Evolutionary conservation across 345 rosid genomes (phyloP), one percentile per base, ranked within the genome.

Genomic region (Salix viminalis): DNA sequence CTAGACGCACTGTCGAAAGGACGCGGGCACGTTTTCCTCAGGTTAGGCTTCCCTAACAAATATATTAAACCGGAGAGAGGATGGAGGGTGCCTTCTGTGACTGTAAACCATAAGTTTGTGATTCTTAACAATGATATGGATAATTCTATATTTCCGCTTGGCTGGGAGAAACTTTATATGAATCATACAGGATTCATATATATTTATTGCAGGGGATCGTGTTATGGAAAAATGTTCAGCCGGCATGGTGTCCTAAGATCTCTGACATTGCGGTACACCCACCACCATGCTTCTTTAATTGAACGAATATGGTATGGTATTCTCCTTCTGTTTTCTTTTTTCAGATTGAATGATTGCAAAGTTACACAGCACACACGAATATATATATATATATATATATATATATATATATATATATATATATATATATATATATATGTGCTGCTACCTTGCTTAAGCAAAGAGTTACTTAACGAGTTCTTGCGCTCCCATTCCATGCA

Each of bases 141-240:
- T 68, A 56, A 56, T 56, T 67, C 30, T 5, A 10, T 60, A 11
- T n/a, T 28, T 44, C 79, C 58, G 58, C 44, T 73, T 72, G 73
- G 60, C 58, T 18, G 2, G 23, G 73, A 39, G 21, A 42, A 41
- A 41, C 60, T n/a, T n/a, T 68, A 54, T 39, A 32, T 41, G 44
- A 58, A 41, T 52, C 42, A 69, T 24, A 68, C 69, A 28, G 67
- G 42, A 76, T 52, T 32, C 6, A 48, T 37, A 21, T 12, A 34
- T 52, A 12, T 56, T 14, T 19, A 69, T 60, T 60, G 60, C 21
- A 60, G 32, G 69, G 44, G 26, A 60, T 41, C 30, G 61, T 21
- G 50, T 7, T 32, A 44, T 60, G 74, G 54, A 34, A 34, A 4
- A 15, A 26, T n/a, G 23, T 21, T 61, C 3, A 28, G 19, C 39